Percentiles rank a stretch among this genome's conserved stretches.
Evolutionary conservation across 768 basidiomycete genomes (phyloP).

Genomic region (Termitomyces sp.): DNA sequence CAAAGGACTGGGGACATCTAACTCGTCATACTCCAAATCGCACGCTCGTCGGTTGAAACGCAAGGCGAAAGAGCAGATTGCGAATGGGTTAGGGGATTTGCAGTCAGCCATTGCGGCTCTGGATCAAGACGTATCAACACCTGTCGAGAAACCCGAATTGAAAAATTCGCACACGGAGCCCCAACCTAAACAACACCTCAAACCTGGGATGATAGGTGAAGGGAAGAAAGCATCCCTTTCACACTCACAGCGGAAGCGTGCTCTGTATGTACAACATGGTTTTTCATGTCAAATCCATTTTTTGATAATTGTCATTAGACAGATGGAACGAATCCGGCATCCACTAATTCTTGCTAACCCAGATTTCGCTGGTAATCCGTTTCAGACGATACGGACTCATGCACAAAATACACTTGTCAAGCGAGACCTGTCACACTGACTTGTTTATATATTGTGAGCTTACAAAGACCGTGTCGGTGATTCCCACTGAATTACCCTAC

Average conservation of each 20-base stretch:
- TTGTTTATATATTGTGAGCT: not conserved
- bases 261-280: slow-evolving; percentile 47
- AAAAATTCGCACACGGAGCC: slow-evolving; percentile 13
- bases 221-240: slow-evolving; percentile 57
- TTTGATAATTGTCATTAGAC: slow-evolving; percentile 30
- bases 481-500: not conserved
- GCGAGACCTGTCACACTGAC: slow-evolving; percentile 11
- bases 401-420: slow-evolving; percentile 74
- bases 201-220: slow-evolving; percentile 61
- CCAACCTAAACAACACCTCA: slow-evolving; percentile 21
- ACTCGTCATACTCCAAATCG: slow-evolving; percentile 64
- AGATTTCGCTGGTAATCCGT: slow-evolving; percentile 65
- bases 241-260: slow-evolving; percentile 60
- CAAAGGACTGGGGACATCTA: slow-evolving; percentile 45
- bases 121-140: slow-evolving; percentile 28
- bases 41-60: slow-evolving; percentile 69
- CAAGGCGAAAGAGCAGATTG: slow-evolving; percentile 60
- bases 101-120: slow-evolving; percentile 53
- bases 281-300: not conserved
- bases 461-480: not conserved
- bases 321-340: slow-evolving; percentile 64
- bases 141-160: slow-evolving; percentile 12
- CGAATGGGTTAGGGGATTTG: slow-evolving; percentile 46
- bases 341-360: slow-evolving; percentile 67
- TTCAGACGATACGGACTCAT: slow-evolving; percentile 75